Conservation (phyloP, 345 rosid species). For the Dimocarpus longan region DNA sequence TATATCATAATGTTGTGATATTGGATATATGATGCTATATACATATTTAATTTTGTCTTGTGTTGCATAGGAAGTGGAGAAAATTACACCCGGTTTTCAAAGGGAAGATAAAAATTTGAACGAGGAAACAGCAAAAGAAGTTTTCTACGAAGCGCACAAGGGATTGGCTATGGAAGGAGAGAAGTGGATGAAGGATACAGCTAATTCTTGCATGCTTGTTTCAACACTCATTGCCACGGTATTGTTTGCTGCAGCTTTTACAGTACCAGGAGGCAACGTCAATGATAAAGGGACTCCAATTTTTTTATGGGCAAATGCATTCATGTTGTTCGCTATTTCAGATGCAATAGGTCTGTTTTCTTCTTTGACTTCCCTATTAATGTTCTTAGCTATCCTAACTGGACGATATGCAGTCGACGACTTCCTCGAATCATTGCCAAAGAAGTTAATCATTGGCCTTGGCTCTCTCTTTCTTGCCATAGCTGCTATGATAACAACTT, state of each 20-base stretch:
- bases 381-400: conserved; percentile 26
- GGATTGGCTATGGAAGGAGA: conserved; percentile 2
- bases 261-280: conserved; percentile 16
- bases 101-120: not conserved
- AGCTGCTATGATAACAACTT: conserved; percentile 21
- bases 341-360: conserved; percentile 25
- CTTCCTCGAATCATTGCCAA: conserved; percentile 20
- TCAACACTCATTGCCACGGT: conserved; percentile 24
- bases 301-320: not conserved
- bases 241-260: conserved; percentile 27
- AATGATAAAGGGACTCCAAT: not conserved
- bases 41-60: not conserved
- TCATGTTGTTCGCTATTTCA: conserved; percentile 16
- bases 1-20: too few relatives aligned
- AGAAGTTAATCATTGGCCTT: conserved; percentile 16
- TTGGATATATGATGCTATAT: too few relatives aligned
- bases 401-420: conserved; percentile 17
- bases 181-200: not conserved
- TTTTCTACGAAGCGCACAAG: conserved; percentile 15
- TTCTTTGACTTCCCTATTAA: conserved; percentile 16
- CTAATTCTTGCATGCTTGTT: conserved; percentile 14
- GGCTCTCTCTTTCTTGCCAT: conserved; percentile 21
- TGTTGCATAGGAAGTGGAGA: conserved; percentile 23
- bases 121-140: conserved; percentile 9
- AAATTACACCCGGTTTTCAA: not conserved